phyloP scores from a whole-genome alignment of 495 filamentous ascomycete species.

The Hypoxylon lienhwacheense region DNA sequence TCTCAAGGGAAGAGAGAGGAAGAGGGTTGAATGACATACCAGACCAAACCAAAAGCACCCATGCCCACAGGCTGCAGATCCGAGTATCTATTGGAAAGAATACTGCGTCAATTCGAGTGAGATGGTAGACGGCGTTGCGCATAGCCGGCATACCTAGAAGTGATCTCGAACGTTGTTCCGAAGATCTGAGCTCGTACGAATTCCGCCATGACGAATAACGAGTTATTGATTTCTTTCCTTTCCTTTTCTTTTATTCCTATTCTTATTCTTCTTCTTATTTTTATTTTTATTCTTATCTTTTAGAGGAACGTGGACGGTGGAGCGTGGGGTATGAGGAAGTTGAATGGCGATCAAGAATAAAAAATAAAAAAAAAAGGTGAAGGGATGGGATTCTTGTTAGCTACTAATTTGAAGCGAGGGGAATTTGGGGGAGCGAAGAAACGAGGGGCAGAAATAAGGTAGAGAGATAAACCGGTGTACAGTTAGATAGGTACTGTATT shows the following conservation, averaged over 20 bases:
- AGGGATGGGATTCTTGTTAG: constrained; percentile 17
- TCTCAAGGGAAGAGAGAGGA: neutral
- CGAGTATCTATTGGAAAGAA: constrained; percentile 71
- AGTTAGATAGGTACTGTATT: constrained; percentile 11
- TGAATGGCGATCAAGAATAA: constrained; percentile 15
- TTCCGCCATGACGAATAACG: constrained; percentile 76
- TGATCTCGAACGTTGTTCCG: constrained; percentile 99
- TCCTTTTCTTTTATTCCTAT: too few relatives aligned
- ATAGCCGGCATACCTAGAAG: constrained; percentile 72
- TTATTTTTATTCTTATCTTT: too few relatives aligned
- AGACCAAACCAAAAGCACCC: constrained; percentile 97
- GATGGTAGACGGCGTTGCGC: constrained; percentile 15
- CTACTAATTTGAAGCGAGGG: too few relatives aligned
- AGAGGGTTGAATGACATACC: constrained; percentile 58
- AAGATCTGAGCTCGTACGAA: constrained; percentile 99
- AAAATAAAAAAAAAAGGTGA: constrained; percentile 19
- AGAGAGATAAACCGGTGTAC: constrained; percentile 16
- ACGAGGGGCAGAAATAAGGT: constrained; percentile 29
- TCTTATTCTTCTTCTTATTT: too few relatives aligned
- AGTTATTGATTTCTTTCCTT: constrained; percentile 11
- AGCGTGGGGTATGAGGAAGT: constrained; percentile 7
- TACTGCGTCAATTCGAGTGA: constrained; percentile 26
- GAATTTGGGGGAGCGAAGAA: too few relatives aligned
- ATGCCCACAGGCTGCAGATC: constrained; percentile 98
- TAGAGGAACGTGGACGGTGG: too few relatives aligned